Conservation (phyloP, 441 rosid genomes). For the Corymbia citriodora region DNA sequence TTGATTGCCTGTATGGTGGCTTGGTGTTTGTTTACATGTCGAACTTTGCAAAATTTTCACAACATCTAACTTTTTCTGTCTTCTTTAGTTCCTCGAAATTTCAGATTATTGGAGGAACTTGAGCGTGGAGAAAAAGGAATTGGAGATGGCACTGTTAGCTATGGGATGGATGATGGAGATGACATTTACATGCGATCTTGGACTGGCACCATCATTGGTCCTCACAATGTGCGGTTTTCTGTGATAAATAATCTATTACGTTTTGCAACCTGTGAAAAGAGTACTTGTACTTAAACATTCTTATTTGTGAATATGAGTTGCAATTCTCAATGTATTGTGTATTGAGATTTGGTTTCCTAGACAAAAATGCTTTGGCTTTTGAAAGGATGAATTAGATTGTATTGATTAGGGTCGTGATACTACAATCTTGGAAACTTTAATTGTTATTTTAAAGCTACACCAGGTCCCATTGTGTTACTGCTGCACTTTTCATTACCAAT, state of each 20-base stretch:
- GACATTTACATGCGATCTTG: slow-evolving; percentile 98
- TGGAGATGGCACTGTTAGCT: slow-evolving; percentile 96
- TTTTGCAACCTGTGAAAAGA: neutral
- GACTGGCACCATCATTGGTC: slow-evolving; percentile 98
- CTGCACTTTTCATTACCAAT: neutral
- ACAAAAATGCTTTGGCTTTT: neutral
- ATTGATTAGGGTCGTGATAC: neutral
- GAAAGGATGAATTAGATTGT: neutral
- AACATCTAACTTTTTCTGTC: neutral
- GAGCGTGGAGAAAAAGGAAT: slow-evolving; percentile 99
- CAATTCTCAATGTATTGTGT: neutral
- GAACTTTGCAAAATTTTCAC: neutral
- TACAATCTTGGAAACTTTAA: neutral
- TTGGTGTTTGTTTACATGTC: neutral
- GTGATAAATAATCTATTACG: neutral
- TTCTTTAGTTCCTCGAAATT: slow-evolving; percentile 83
- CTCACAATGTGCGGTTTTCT: slow-evolving; percentile 72
- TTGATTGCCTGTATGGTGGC: neutral
- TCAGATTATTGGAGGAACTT: slow-evolving; percentile 93
- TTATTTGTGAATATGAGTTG: neutral
- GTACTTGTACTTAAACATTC: neutral
- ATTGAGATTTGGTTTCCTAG: neutral
- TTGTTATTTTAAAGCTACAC: neutral
- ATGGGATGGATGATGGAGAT: slow-evolving; percentile 99
- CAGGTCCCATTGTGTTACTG: neutral